These are phyloP conservation scores for Suillus bovinus DNA, from an alignment of 768 basidiomycete species.

Conservation along the genomic window DNA sequence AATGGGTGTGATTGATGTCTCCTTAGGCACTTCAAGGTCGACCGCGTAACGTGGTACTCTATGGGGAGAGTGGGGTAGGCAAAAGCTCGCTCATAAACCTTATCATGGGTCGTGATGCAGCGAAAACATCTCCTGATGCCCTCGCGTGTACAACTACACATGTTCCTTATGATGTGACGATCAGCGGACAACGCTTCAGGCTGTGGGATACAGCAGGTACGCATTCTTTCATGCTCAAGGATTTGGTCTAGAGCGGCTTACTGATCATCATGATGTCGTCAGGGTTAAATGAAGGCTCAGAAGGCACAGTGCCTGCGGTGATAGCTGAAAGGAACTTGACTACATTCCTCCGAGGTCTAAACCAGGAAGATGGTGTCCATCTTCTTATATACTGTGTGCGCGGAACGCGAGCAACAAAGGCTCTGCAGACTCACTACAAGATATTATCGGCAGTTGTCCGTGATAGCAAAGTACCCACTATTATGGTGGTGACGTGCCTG, in stretches of 20 bases:
- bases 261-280: conserved; percentile 27
- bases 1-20: neutral
- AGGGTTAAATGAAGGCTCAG: conserved; percentile 18
- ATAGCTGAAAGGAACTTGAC: conserved; percentile 11
- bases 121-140: conserved; percentile 32
- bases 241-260: conserved; percentile 20
- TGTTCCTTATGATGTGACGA: conserved; percentile 25
- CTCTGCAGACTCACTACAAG: conserved; percentile 27
- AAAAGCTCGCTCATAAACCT: conserved; percentile 48
- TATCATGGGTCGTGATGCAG: conserved; percentile 27
- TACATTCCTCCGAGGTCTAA: conserved; percentile 26
- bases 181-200: conserved; percentile 22
- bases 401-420: conserved; percentile 25
- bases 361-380: conserved; percentile 26
- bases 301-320: conserved; percentile 8
- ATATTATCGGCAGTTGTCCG: conserved; percentile 30
- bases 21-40: conserved; percentile 2
- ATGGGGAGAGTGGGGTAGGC: conserved; percentile 35
- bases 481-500: conserved; percentile 19
- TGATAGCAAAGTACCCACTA: conserved; percentile 21
- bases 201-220: conserved; percentile 37
- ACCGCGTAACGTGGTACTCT: conserved; percentile 33
- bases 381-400: conserved; percentile 34
- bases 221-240: conserved; percentile 24
- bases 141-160: conserved; percentile 35